These are phyloP conservation scores for Hanseniaspora uvarum DNA, from an alignment of 1,139 yeast genomes.

Conservation along the genomic window DNA sequence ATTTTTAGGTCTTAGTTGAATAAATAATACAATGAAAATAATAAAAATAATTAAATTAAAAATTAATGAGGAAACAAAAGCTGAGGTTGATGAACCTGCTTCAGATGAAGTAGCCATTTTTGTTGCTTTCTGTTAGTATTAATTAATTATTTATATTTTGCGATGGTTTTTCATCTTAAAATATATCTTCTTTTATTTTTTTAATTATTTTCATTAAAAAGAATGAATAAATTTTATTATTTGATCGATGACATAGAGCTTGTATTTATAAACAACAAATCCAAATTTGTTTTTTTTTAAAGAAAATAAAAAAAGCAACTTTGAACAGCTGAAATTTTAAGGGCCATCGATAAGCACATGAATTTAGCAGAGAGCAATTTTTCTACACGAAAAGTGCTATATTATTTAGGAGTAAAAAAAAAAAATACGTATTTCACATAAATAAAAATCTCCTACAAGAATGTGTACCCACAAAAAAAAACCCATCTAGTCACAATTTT, in stretches of 20 bases:
- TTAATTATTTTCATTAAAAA: neutral
- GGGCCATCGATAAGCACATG: no score
- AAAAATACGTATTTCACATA: no score
- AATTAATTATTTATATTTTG: neutral
- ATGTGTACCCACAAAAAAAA: no score
- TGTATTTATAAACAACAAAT: no score
- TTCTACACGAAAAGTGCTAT: no score
- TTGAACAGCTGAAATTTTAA: no score
- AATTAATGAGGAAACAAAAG: conserved; percentile 45
- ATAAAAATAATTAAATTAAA: conserved; percentile 49
- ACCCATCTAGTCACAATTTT: no score
- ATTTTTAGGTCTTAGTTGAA: conserved; percentile 55
- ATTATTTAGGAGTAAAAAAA: no score
- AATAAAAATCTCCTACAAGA: no score
- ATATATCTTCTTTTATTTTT: neutral
- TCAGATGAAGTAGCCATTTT: conserved; percentile 7
- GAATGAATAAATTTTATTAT: neutral
- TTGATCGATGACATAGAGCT: no score
- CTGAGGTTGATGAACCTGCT: conserved; percentile 36
- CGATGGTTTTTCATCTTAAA: neutral
- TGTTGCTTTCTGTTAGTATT: neutral
- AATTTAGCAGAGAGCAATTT: no score
- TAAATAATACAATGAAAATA: conserved; percentile 47
- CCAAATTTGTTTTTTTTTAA: neutral
- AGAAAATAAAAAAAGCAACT: no score